Base-by-base conservation (phyloP, 108 stramenopile genomes). In the Pseudonitzschia multiseries region DNA sequence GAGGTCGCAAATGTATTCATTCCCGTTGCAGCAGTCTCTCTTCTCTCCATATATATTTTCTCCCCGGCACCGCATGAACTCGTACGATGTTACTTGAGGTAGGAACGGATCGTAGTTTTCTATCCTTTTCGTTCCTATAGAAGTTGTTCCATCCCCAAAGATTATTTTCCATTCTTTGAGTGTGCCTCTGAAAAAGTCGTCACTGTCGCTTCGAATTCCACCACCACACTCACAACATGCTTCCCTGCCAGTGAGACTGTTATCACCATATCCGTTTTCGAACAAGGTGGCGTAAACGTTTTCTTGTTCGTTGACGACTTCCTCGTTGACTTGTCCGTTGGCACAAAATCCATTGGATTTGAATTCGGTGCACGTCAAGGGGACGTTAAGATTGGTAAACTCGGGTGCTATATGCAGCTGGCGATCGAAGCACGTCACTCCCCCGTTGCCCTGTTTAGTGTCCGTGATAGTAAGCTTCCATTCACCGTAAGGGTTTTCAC, bases 21-120 rank as follows among this genome's bases (percentile, higher is more conserved):
- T 80, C 12, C 89, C 89, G 61, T 91, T 91, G 71, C 87, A 88
- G 71, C 90, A 88, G 28, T 70, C 60, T 20, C 41, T 17, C 66
- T 28, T 42, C 24, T 46, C 54, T 15, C 54, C 54, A 20, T 56
- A 56, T 2, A 56, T 10, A 26, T 71, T 51, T 2, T 20, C 21
- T 40, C 33, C 42, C 21, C 73, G 43, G 48, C 68, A 74, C 28
- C 63, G 75, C 57, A 79, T 79, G 48, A 78, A 73, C 29, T 79
- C 59, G 33, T 48, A 73, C 12, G 32, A n/a, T 36, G 65, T 33
- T 12, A 28, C 20, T 42, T 26, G 9, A 24, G 54, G 54, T 56
- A 56, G 54, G 20, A 26, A 26, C 9, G 54, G 54, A 26, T 56
- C 54, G 54, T 56, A 56, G 10, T 56, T 56, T 10, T 13, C 21